Percentiles rank a stretch among this genome's conserved stretches.
Conservation (phyloP, 257 asterid species). For the Solanum pinnatisectum region DNA sequence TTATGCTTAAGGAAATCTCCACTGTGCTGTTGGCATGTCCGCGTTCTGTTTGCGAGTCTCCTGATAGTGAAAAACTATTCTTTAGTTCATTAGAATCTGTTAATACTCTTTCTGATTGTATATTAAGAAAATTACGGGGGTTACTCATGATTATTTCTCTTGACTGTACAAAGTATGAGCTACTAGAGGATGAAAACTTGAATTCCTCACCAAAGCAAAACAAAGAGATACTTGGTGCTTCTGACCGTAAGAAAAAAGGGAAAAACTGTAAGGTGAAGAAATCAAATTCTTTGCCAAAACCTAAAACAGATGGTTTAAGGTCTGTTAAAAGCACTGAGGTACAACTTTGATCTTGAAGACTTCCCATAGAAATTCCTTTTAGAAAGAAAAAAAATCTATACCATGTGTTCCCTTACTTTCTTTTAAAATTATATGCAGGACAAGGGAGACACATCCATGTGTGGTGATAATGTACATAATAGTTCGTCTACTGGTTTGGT, state of each 20-base stretch:
- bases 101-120: constrained; percentile 60
- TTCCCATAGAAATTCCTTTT: constrained; percentile 7
- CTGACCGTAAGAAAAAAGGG: constrained; percentile 66
- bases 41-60: constrained; percentile 16
- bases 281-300: constrained; percentile 39
- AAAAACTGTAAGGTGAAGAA: constrained; percentile 55
- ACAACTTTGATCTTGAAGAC: constrained; percentile 10
- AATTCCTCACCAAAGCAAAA: constrained; percentile 31
- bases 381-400: constrained; percentile 3
- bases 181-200: constrained; percentile 56
- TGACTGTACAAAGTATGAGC: constrained; percentile 86
- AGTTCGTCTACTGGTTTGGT: background rate
- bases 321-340: constrained; percentile 43
- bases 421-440: constrained; percentile 38
- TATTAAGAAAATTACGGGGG: constrained; percentile 70
- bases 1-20: constrained; percentile 59
- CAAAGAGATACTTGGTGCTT: constrained; percentile 47
- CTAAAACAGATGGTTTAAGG: constrained; percentile 34
- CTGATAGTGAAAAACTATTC: constrained; percentile 43
- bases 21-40: constrained; percentile 46
- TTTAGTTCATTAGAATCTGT: constrained; percentile 76
- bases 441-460: constrained; percentile 23
- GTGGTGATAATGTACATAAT: constrained; percentile 4
- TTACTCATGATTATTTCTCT: constrained; percentile 75
- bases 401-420: background rate